A percentile compares a stretch with the other conserved stretches of the same genome.
Conservation (phyloP, 306 rosid genomes). For the Coriaria nepalensis region DNA sequence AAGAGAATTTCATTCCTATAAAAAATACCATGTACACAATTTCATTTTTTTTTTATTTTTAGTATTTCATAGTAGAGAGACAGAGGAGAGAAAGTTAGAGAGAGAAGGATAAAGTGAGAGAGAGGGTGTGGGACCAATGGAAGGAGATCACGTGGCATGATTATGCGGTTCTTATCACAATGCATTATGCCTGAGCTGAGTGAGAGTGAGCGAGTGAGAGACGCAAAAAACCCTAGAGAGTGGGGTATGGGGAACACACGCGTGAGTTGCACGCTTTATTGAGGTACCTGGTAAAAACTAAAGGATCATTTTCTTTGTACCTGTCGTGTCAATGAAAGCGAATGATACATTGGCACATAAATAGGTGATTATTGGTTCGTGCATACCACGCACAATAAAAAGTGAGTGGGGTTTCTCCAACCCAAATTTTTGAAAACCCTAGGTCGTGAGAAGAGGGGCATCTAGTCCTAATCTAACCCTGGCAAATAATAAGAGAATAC, state of each 20-base stretch:
- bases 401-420: constrained; percentile 15
- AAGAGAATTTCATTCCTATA: too few species aligned
- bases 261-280: constrained; percentile 38
- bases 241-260: constrained; percentile 16
- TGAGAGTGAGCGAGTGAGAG: constrained; percentile 9
- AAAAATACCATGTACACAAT: too few species aligned
- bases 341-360: constrained; percentile 58
- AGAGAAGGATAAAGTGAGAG: constrained; percentile 11
- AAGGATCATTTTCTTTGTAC: constrained; percentile 22
- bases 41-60: constrained; percentile 17
- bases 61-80: constrained; percentile 2
- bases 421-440: constrained; percentile 43
- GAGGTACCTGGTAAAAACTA: background rate
- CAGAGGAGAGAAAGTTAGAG: too few species aligned
- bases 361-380: constrained; percentile 37
- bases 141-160: constrained; percentile 13
- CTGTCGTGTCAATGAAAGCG: constrained; percentile 54
- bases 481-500: too few species aligned
- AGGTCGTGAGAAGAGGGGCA: constrained; percentile 27
- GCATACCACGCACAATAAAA: background rate
- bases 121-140: constrained; percentile 4
- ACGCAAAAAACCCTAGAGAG: constrained; percentile 62
- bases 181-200: constrained; percentile 20
- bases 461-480: constrained; percentile 38
- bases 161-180: constrained; percentile 48